Conservation (phyloP, 2,329 filamentous ascomycete species). For the Colletotrichum brevisporum region DNA sequence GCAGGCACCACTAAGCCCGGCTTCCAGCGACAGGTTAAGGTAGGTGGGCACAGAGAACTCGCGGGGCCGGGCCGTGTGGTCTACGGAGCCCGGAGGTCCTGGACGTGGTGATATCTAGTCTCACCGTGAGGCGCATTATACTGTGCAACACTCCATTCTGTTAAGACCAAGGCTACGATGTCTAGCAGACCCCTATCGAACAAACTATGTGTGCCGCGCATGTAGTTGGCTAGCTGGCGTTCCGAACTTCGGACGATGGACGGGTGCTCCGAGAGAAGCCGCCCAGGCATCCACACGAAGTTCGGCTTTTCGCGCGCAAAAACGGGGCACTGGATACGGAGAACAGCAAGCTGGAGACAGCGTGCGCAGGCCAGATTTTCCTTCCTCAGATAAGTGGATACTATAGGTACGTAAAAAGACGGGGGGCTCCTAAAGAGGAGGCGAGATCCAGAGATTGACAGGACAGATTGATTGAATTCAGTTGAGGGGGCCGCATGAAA, state of each 20-base stretch:
- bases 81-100: slow-evolving; percentile 7
- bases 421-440: slow-evolving; percentile 15
- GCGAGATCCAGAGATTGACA: slow-evolving; percentile 35
- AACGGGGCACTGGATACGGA: slow-evolving; percentile 35
- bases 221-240: slow-evolving; percentile 24
- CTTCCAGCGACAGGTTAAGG: too few species aligned
- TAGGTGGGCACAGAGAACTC: slow-evolving; percentile 7
- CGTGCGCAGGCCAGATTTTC: slow-evolving; percentile 34
- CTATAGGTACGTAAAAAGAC: slow-evolving; percentile 25
- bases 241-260: slow-evolving; percentile 38
- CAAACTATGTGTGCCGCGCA: slow-evolving; percentile 1
- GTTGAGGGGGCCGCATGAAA: slow-evolving; percentile 28
- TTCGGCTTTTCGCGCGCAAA: slow-evolving; percentile 38
- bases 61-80: slow-evolving; percentile 15
- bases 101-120: slow-evolving; percentile 16
- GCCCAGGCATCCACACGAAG: slow-evolving; percentile 26
- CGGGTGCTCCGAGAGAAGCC: slow-evolving; percentile 38
- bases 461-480: slow-evolving; percentile 35
- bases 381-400: slow-evolving; percentile 21
- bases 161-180: slow-evolving; percentile 3
- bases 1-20: slow-evolving; percentile 17
- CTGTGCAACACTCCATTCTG: slow-evolving; percentile 2
- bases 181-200: not conserved
- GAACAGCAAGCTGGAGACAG: slow-evolving; percentile 28
- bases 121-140: slow-evolving; percentile 35